Evolutionary conservation across 1,284 basidiomycete genomes (phyloP).

Genomic region (Rhodotorula mucilaginosa): DNA sequence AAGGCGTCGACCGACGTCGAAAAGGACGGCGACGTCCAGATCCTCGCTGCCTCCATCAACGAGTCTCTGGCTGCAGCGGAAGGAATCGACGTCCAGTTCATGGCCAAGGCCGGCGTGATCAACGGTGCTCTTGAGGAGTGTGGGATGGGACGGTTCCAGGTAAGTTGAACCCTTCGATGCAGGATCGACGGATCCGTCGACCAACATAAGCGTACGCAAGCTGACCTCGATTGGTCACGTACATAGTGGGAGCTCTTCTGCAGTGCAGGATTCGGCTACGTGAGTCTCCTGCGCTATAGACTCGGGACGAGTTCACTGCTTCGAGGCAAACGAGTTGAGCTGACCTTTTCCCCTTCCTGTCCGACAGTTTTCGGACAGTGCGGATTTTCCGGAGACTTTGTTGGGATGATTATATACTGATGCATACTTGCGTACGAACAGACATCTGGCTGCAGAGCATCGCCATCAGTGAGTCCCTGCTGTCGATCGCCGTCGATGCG

Average conservation of each 20-base stretch:
- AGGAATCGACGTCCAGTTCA: neutral
- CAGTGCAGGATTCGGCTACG: neutral
- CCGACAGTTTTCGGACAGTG: slow-evolving; percentile 3
- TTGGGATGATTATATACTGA: neutral
- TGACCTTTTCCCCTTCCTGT: neutral
- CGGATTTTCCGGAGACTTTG: neutral
- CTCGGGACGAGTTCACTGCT: neutral
- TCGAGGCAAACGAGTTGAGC: neutral
- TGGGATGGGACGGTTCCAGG: neutral
- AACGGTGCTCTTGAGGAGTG: neutral
- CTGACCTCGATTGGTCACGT: neutral
- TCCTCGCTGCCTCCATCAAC: neutral
- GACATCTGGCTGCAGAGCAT: slow-evolving; percentile 9
- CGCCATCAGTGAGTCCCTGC: slow-evolving; percentile 1
- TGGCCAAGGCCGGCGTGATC: slow-evolving; percentile 2
- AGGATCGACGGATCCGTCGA: neutral
- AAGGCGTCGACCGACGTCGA: neutral
- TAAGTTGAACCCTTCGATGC: neutral
- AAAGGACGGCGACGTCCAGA: neutral
- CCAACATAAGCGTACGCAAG: neutral
- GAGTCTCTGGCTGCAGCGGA: neutral
- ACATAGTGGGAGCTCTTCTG: neutral
- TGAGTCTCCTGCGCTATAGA: neutral
- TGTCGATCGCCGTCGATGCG: neutral
- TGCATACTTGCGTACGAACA: neutral